phyloP scores from a whole-genome alignment of 148 eudicot genomes.

The Vaccinium macrocarpon region DNA sequence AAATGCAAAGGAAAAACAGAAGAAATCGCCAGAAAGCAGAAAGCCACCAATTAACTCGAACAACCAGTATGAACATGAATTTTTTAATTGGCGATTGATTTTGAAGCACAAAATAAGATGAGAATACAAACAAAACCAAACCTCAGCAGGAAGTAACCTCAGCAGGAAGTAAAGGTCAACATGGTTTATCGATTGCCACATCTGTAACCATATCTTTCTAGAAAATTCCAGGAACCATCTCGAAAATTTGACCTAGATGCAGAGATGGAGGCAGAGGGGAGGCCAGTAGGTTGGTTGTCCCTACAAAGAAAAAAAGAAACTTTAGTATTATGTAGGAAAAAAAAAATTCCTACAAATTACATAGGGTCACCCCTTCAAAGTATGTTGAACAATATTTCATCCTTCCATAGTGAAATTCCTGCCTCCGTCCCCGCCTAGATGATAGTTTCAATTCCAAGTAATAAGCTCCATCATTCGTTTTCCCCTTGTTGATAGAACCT shows the following conservation, averaged over 20 bases:
- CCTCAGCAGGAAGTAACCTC: slow-evolving; percentile 99
- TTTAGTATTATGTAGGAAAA: too few relatives aligned
- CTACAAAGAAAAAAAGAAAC: too few relatives aligned
- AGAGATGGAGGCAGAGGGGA: too few relatives aligned
- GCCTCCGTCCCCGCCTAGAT: slow-evolving; percentile 15
- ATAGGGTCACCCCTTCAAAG: too few relatives aligned
- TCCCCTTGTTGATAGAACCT: slow-evolving; percentile 55
- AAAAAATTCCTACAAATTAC: too few relatives aligned
- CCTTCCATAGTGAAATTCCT: too few relatives aligned
- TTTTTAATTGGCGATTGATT: too few relatives aligned
- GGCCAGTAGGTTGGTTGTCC: too few relatives aligned
- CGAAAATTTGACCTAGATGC: slow-evolving; percentile 26
- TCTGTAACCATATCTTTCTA: slow-evolving; percentile 71
- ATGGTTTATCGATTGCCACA: slow-evolving; percentile 52
- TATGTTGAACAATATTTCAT: too few relatives aligned
- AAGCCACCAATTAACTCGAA: background rate
- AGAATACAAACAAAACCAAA: slow-evolving; percentile 21
- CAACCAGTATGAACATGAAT: background rate
- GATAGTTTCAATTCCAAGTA: slow-evolving; percentile 66
- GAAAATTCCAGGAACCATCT: slow-evolving; percentile 65
- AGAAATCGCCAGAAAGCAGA: background rate
- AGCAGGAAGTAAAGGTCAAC: slow-evolving; percentile 75
- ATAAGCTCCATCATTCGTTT: slow-evolving; percentile 65
- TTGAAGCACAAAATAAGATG: background rate
- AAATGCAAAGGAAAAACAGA: background rate